These are phyloP conservation scores for Russula vinacea DNA, from an alignment of 768 basidiomycete species.

Conservation along the genomic window DNA sequence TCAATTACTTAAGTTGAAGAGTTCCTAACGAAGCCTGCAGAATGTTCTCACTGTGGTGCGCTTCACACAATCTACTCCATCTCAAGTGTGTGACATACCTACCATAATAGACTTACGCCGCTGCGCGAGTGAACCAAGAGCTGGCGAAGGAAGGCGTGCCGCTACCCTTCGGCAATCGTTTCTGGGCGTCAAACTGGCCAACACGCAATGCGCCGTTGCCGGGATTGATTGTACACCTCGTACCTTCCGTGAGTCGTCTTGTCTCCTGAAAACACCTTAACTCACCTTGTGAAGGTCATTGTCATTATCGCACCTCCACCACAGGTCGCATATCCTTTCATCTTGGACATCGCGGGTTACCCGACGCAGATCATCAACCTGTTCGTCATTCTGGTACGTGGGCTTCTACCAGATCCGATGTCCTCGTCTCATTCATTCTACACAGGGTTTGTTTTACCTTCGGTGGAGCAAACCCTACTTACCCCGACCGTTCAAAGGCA, in stretches of 20 bases:
- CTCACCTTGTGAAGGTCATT: conserved; percentile 39
- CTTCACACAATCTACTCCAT: too few relatives aligned
- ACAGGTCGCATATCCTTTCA: conserved; percentile 56
- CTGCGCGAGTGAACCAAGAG: conserved; percentile 55
- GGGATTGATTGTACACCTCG: conserved; percentile 53
- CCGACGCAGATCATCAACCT: conserved; percentile 55
- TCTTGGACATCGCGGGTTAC: conserved; percentile 55
- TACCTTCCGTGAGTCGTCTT: conserved; percentile 44
- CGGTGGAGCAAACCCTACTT: conserved; percentile 49
- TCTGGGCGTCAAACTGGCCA: conserved; percentile 65
- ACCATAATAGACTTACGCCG: conserved; percentile 45
- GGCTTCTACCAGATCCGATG: not conserved
- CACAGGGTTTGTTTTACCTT: conserved; percentile 54
- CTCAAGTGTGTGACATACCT: not conserved
- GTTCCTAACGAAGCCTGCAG: conserved; percentile 1
- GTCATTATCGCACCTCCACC: conserved; percentile 55
- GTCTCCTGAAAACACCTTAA: not conserved
- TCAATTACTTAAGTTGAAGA: not conserved
- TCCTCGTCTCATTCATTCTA: not conserved
- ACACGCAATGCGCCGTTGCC: conserved; percentile 57
- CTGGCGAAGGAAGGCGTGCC: conserved; percentile 64
- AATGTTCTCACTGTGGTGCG: conserved; percentile 22
- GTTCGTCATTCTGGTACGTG: conserved; percentile 51
- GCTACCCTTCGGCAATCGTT: conserved; percentile 55
- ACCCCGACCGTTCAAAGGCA: conserved; percentile 50